Conservation (phyloP, 2,329 filamentous ascomycete species). For the Neophaeococcomyces mojaviensis region DNA sequence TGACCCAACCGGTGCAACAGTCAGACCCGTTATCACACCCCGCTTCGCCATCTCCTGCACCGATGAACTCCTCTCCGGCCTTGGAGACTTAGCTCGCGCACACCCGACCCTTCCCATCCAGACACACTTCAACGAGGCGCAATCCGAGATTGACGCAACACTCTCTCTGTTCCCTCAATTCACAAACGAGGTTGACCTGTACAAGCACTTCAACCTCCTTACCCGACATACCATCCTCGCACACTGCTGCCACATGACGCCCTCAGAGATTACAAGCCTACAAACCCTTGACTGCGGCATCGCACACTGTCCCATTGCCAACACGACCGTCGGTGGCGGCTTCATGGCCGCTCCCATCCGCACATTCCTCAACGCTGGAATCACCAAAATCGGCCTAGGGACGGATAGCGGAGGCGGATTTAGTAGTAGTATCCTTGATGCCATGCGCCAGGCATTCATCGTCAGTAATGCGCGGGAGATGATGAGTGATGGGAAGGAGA, state of each 20-base stretch:
- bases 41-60: slow-evolving; percentile 54
- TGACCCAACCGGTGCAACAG: slow-evolving; percentile 36
- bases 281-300: slow-evolving; percentile 43
- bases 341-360: slow-evolving; percentile 54
- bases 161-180: slow-evolving; percentile 47
- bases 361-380: slow-evolving; percentile 45
- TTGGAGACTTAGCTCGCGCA: slow-evolving; percentile 44
- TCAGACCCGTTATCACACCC: slow-evolving; percentile 46
- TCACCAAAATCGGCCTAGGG: slow-evolving; percentile 52
- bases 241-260: slow-evolving; percentile 54
- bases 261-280: slow-evolving; percentile 44
- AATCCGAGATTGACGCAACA: slow-evolving; percentile 50
- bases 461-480: slow-evolving; percentile 26
- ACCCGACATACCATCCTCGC: slow-evolving; percentile 49
- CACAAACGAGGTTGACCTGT: slow-evolving; percentile 51
- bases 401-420: slow-evolving; percentile 56
- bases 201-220: slow-evolving; percentile 48
- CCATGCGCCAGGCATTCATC: slow-evolving; percentile 50
- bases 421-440: slow-evolving; percentile 50
- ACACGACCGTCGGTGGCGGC: slow-evolving; percentile 50
- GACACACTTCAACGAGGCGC: slow-evolving; percentile 57
- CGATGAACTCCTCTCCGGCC: slow-evolving; percentile 42
- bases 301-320: slow-evolving; percentile 54
- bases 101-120: slow-evolving; percentile 48
- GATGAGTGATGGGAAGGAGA: slow-evolving; percentile 31